Conservation (phyloP, 1,284 basidiomycete species). For the Meira miltonrushii region DNA sequence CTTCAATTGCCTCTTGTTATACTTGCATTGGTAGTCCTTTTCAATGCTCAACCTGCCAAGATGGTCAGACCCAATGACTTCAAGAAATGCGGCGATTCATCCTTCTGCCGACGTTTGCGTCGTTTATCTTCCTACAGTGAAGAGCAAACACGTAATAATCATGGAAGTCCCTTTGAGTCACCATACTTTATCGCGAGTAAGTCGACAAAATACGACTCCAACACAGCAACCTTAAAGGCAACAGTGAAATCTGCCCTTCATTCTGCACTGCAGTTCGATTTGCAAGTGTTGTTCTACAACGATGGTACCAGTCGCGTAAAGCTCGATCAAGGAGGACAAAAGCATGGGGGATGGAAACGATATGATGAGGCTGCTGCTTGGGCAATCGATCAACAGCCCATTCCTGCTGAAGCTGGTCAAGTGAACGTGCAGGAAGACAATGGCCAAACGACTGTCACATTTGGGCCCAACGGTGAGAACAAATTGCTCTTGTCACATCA, state of each 20-base stretch:
- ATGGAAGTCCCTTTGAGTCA: not conserved
- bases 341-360: constrained; percentile 38
- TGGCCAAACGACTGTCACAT: constrained; percentile 14
- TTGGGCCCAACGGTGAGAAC: constrained; percentile 23
- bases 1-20: too few relatives aligned
- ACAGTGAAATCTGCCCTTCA: constrained; percentile 38
- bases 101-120: constrained; percentile 48
- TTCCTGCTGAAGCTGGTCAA: not conserved
- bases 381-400: constrained; percentile 32
- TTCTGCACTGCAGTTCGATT: constrained; percentile 38
- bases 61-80: constrained; percentile 33
- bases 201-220: constrained; percentile 18
- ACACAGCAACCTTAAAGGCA: constrained; percentile 22
- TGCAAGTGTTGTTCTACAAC: constrained; percentile 35
- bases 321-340: constrained; percentile 39
- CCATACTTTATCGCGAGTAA: not conserved
- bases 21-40: not conserved
- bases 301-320: constrained; percentile 45
- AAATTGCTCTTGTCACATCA: constrained; percentile 28
- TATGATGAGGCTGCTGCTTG: constrained; percentile 44
- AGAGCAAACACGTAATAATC: not conserved
- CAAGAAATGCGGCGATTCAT: constrained; percentile 49
- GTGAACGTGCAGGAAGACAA: not conserved
- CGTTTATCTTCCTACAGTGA: constrained; percentile 35
- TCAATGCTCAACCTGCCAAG: not conserved